Evolutionary conservation across 1,284 basidiomycete species (phyloP).

Genomic region (Mycosarcoma mackinlayi): DNA sequence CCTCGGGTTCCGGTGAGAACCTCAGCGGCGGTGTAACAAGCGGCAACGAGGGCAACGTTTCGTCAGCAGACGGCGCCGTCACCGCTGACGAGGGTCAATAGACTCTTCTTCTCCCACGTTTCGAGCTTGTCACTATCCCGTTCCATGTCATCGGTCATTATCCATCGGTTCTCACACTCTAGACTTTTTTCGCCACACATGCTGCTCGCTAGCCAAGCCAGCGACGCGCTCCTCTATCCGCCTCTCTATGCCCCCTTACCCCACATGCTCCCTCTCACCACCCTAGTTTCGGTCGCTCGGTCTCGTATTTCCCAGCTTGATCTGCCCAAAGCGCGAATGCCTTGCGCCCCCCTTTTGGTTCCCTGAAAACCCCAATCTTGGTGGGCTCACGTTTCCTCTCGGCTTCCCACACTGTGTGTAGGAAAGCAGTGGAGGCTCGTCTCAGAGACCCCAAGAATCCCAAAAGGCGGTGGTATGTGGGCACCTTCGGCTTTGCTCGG

Average conservation of each 20-base stretch:
- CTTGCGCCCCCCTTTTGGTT: background rate
- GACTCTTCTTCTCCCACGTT: background rate
- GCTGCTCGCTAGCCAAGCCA: constrained; percentile 7
- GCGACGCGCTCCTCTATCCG: background rate
- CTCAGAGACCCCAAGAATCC: constrained; percentile 32
- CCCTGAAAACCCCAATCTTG: constrained; percentile 2
- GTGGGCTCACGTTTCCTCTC: constrained; percentile 40
- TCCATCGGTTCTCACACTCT: background rate
- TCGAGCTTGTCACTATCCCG: background rate
- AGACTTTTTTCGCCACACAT: constrained; percentile 1
- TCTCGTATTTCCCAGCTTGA: constrained; percentile 25
- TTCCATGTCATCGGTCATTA: background rate
- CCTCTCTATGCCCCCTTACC: background rate
- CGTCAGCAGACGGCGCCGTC: constrained; percentile 53
- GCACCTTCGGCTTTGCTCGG: constrained; percentile 40
- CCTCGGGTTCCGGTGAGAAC: constrained; percentile 42
- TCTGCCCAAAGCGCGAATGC: constrained; percentile 50
- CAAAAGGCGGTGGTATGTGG: background rate
- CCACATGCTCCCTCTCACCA: background rate
- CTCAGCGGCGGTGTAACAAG: constrained; percentile 52
- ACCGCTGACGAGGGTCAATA: constrained; percentile 57
- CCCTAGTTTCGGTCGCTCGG: background rate
- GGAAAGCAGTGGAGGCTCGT: constrained; percentile 29
- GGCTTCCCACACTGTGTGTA: no score
- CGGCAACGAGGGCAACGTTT: constrained; percentile 49